Conservation (phyloP, 1,284 basidiomycete genomes). For the Cryptococcus deneoformans region DNA sequence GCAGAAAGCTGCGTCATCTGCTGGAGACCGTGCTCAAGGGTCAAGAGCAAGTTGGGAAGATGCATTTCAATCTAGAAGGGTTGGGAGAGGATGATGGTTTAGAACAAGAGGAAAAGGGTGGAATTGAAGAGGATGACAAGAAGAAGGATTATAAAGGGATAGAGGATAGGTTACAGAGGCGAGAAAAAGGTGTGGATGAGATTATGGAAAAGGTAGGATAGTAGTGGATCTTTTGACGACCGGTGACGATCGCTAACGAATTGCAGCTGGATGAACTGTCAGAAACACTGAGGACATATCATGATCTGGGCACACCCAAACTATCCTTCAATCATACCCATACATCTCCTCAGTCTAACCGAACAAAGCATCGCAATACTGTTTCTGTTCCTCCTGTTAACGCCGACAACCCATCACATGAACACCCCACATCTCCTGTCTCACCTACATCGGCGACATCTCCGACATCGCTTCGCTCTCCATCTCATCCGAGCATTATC, state of each 20-base stretch:
- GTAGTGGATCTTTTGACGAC: neutral
- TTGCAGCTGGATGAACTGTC: neutral
- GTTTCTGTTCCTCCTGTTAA: neutral
- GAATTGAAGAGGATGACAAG: slow-evolving; percentile 2
- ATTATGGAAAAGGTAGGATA: slow-evolving; percentile 9
- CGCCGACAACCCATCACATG: neutral
- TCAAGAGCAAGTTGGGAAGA: slow-evolving; percentile 30
- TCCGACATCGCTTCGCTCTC: neutral
- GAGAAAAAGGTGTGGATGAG: slow-evolving; percentile 34
- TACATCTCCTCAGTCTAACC: neutral
- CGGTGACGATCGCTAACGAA: neutral
- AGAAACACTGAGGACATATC: neutral
- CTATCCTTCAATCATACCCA: slow-evolving; percentile 1
- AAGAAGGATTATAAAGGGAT: slow-evolving; percentile 2
- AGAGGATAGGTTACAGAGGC: slow-evolving; percentile 8
- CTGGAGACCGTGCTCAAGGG: slow-evolving; percentile 28
- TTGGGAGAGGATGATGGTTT: slow-evolving; percentile 7
- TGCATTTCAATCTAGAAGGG: slow-evolving; percentile 31
- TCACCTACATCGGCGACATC: neutral
- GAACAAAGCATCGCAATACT: neutral
- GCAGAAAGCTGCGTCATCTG: slow-evolving; percentile 24
- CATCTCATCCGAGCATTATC: no score
- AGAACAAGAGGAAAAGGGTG: slow-evolving; percentile 1
- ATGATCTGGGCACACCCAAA: neutral
- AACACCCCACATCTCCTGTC: neutral